Base-by-base conservation (phyloP, 495 filamentous ascomycete species). In the Letharia lupina region DNA sequence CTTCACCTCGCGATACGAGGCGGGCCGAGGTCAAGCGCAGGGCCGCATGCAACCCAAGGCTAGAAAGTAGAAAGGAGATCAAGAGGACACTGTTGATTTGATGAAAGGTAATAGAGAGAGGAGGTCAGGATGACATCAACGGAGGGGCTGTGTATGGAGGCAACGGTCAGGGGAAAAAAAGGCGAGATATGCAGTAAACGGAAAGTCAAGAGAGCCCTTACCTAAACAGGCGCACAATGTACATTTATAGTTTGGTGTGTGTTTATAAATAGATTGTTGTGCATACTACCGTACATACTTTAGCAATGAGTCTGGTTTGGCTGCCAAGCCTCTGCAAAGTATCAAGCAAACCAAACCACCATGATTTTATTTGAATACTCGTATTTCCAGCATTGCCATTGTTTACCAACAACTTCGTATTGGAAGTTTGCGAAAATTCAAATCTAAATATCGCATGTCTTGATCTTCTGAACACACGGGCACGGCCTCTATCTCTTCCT, bases 21-120 rank as follows among this genome's bases (percentile, higher is more conserved):
- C 64, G 64, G 64, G 50, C 64, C 64, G 64, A 65, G 33, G 33
- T 57, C 56, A 50, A 65, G 64, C 45, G 64, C 64, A 65, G 56
- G 57, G 50, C 64, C 48, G 57, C 54, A 65, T 56, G 45, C 62
- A 54, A 54, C 7, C 33, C 28, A 57, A 12, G 37, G 47, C n/a
- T 23, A 23, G 42, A 57, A 39, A 16, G 11, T 23, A 23, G 42
- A 57, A 39, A 16, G 11, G 39, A 57, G 40, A 18, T 39, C 10
- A 63, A 23, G 33, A 63, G 37, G 45, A n/a, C 33, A 63, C 23
- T 59, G n/a, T 20, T 59, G 31, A 59, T 20, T 65, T 47, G 52
- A 28, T n/a, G 63, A 59, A 31, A 20, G 50, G 39, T 20, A 44
- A 39, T 35, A 44, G n/a, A 56, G 41, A 40, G n/a, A 35, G 15